Evolutionary conservation across 2,329 filamentous ascomycete species (phyloP).

Genomic region (Phyllosticta citrichinensis): DNA sequence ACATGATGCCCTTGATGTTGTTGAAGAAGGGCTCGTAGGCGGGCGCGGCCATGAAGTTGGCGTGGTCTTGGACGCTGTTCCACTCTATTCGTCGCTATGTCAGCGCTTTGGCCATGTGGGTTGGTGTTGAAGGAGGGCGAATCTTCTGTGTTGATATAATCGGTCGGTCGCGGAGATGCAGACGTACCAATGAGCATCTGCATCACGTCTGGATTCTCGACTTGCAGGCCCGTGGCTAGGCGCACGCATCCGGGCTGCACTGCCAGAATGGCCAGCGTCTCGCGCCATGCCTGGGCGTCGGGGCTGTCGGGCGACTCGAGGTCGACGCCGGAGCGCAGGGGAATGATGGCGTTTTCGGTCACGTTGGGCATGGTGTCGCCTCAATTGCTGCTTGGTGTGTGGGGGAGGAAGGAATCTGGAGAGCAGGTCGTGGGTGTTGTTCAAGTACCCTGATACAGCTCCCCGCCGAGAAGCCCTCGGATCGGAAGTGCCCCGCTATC

Average conservation of each 20-base stretch:
- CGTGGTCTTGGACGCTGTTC: slow-evolving; percentile 30
- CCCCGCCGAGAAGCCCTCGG: too few relatives aligned
- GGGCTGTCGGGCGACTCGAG: slow-evolving; percentile 19
- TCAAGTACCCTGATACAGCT: neutral
- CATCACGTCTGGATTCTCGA: slow-evolving; percentile 30
- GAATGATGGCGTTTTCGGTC: slow-evolving; percentile 32
- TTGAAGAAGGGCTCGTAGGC: slow-evolving; percentile 29
- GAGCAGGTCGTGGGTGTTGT: neutral
- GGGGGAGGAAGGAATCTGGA: neutral
- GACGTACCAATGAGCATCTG: slow-evolving; percentile 33
- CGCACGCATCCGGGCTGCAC: slow-evolving; percentile 27
- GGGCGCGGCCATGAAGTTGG: slow-evolving; percentile 28
- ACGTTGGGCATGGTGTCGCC: slow-evolving; percentile 13
- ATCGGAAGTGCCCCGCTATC: too few relatives aligned
- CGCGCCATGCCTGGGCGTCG: slow-evolving; percentile 18
- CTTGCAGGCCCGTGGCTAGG: slow-evolving; percentile 26
- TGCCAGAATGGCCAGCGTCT: slow-evolving; percentile 24
- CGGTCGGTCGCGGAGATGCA: neutral
- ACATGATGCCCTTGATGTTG: slow-evolving; percentile 17
- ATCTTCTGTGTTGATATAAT: neutral
- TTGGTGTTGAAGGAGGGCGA: neutral
- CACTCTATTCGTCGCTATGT: slow-evolving; percentile 27
- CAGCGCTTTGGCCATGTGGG: neutral
- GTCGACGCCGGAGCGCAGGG: slow-evolving; percentile 26
- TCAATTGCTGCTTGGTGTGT: neutral